Evolutionary conservation across 1,284 basidiomycete species (phyloP), one percentile per base, ranked within the genome.

Genomic region (Apiotrichum sp.): DNA sequence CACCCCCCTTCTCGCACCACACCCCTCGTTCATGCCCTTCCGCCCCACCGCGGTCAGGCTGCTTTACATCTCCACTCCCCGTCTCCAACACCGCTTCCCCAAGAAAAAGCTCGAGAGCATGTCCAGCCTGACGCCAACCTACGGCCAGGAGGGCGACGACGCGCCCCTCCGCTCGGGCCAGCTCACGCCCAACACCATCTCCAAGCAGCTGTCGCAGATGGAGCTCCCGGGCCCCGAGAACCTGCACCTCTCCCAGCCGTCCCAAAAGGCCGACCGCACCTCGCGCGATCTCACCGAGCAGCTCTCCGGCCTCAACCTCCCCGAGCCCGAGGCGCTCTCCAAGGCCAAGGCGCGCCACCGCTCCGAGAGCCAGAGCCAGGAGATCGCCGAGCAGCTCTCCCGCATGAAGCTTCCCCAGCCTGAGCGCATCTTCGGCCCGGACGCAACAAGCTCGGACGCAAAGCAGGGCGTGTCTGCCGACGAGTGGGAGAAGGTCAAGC

Each of bases 351-450:
- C 58, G 9, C 69, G 70, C 53, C 65, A 61, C 34, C 64, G 74
- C n/a, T 65, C 69, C 14, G 73, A 75, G 58, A 65, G 61, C 46
- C 65, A 72, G 62, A 72, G 70, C n/a, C 73, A 75, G 59, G 72
- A 77, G 51, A 59, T 77, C 2, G 64, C 64, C n/a, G 64, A 66
- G 14, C 52, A 62, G 43, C 63, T 76, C 33, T 63, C 70, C 14
- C 60, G 67, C 52, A 78, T 78, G 77, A 68, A 71, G 31, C 58
- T 77, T 6, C 74, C 74, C 34, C 72, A 75, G 57, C 77, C 77
- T 1, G 77, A 78, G 58, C 63, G 71, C 50, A 75, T 76, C 53
- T 75, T 70, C 50, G 75, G 73, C 6, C 71, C 68, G 8, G 64
- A 72, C 32, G 71, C 70, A 40, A 64, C 55, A 52, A 52, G 49